Evolutionary conservation across 78 protist species (phyloP).

Genomic region (Speleostelium caveatum): DNA sequence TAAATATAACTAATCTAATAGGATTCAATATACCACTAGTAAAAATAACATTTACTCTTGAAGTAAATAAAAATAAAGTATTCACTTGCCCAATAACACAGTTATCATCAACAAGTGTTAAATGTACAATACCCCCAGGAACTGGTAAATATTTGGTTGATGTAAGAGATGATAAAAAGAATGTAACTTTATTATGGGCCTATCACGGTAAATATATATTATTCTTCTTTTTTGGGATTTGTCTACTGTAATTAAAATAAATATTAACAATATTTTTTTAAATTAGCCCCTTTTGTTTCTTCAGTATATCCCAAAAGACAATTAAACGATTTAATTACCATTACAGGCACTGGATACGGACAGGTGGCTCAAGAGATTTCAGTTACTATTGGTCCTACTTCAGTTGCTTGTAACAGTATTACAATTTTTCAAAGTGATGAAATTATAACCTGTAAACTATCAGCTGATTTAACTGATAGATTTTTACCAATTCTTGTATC

Average conservation of each 20-base stretch:
- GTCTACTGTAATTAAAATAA: too few species aligned
- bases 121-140: not conserved
- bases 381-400: not conserved
- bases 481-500: constrained; percentile 14
- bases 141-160: constrained; percentile 3
- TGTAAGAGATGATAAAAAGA: not conserved
- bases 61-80: not conserved
- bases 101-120: not conserved
- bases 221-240: too few species aligned
- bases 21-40: not conserved
- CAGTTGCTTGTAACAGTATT: not conserved
- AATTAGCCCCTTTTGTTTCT: not conserved
- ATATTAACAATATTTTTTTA: too few species aligned
- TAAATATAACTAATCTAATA: constrained; percentile 1
- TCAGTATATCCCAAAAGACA: not conserved
- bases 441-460: constrained; percentile 3
- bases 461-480: not conserved
- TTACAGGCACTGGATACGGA: constrained; percentile 25
- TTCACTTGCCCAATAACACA: not conserved
- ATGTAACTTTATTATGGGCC: not conserved
- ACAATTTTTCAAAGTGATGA: not conserved
- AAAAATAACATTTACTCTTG: constrained; percentile 17
- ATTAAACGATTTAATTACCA: not conserved
- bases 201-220: constrained; percentile 1
- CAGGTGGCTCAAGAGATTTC: not conserved